These are phyloP conservation scores for Solanum arcanum DNA, from an alignment of 257 asterid genomes.

Conservation along the genomic window DNA sequence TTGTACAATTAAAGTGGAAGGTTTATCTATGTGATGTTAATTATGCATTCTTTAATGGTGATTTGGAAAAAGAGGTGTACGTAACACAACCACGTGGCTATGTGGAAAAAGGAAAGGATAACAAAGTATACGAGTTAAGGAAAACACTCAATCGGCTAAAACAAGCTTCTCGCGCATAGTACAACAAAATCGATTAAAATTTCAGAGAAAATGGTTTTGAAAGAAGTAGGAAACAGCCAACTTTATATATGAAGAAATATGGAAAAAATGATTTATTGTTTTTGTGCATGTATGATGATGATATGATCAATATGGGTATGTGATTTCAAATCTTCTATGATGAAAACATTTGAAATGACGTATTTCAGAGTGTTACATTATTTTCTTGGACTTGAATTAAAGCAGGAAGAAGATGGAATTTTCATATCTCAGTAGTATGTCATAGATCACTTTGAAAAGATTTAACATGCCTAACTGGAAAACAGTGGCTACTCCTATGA, in stretches of 20 bases:
- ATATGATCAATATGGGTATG: neutral
- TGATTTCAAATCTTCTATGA: neutral
- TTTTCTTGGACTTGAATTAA: neutral
- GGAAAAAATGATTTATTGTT: neutral
- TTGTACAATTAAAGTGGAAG: neutral
- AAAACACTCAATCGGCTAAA: neutral
- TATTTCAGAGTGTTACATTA: no score
- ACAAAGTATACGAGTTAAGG: neutral
- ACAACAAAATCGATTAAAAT: neutral
- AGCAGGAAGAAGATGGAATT: neutral
- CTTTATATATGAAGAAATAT: no score
- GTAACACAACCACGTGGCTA: neutral
- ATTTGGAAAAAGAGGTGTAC: neutral
- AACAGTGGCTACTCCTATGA: neutral
- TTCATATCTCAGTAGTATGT: neutral
- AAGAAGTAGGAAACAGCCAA: no score
- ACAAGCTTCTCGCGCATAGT: neutral
- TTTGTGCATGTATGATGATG: neutral
- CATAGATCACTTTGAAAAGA: neutral
- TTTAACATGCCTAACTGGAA: neutral
- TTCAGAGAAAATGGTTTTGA: no score
- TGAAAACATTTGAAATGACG: no score
- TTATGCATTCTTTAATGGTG: neutral
- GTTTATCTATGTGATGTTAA: neutral
- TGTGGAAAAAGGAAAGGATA: neutral